Conservation (phyloP, 768 basidiomycete species). For the Leccinum subtestaceum region DNA sequence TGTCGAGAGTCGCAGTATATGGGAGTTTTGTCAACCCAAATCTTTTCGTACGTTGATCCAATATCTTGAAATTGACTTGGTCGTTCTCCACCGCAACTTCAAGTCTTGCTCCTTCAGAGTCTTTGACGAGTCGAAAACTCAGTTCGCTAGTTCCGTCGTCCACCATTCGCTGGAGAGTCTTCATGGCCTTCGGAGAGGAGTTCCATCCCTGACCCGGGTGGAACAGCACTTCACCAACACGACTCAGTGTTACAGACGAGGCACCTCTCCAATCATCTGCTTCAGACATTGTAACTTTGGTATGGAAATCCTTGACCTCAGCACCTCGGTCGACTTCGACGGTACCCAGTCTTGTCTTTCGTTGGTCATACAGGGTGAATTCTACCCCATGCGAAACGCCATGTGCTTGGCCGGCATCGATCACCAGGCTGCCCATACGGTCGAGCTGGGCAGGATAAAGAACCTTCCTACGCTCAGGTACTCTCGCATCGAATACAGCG, state of each 20-base stretch:
- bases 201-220: not conserved
- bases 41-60: not conserved
- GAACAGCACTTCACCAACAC: not conserved
- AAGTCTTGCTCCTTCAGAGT: not conserved
- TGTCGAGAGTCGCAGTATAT: not conserved
- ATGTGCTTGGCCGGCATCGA: slow-evolving; percentile 26
- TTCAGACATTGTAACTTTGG: not conserved
- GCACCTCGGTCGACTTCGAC: slow-evolving; percentile 1
- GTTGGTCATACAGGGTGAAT: slow-evolving; percentile 19
- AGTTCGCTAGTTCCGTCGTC: not conserved
- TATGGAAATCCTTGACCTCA: slow-evolving; percentile 11
- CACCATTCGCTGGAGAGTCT: not conserved
- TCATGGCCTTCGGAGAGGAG: not conserved
- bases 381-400: slow-evolving; percentile 18
- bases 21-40: slow-evolving; percentile 3
- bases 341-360: not conserved
- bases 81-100: not conserved
- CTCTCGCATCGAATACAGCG: slow-evolving; percentile 22
- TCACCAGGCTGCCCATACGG: slow-evolving; percentile 8
- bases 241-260: slow-evolving; percentile 1
- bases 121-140: not conserved
- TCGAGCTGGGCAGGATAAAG: not conserved
- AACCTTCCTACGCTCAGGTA: slow-evolving; percentile 4
- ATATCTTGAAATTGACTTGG: not conserved
- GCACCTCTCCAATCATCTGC: not conserved